Conservation (phyloP, 2,329 filamentous ascomycete genomes). For the Aspergillus sp. region DNA sequence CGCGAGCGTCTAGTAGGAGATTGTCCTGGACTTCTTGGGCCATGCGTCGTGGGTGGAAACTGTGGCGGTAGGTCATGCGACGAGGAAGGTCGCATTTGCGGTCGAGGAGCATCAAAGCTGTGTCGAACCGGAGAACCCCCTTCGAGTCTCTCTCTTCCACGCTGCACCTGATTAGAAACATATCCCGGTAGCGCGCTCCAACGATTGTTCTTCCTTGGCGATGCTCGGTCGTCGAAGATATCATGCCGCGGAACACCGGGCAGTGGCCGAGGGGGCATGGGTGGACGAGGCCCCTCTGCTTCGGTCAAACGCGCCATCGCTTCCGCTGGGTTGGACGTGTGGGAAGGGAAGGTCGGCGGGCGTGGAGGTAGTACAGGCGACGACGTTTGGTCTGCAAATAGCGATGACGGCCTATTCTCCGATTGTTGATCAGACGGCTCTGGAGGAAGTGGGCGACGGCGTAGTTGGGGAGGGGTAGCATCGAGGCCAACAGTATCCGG, state of each 20-base stretch:
- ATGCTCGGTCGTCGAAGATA: slow-evolving; percentile 10
- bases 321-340: neutral
- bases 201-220: slow-evolving; percentile 22
- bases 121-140: slow-evolving; percentile 23
- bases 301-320: slow-evolving; percentile 1
- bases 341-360: slow-evolving; percentile 10
- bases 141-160: slow-evolving; percentile 26
- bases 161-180: slow-evolving; percentile 18
- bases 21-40: slow-evolving; percentile 28
- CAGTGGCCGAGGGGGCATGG: slow-evolving; percentile 23
- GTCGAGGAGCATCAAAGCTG: slow-evolving; percentile 31
- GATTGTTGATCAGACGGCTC: slow-evolving; percentile 19
- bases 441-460: slow-evolving; percentile 14
- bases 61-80: slow-evolving; percentile 18
- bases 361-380: slow-evolving; percentile 16
- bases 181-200: slow-evolving; percentile 33
- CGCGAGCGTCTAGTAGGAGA: slow-evolving; percentile 23
- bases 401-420: slow-evolving; percentile 3
- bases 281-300: neutral
- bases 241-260: slow-evolving; percentile 29
- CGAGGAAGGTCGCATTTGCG: slow-evolving; percentile 24
- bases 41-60: slow-evolving; percentile 18
- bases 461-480: slow-evolving; percentile 17
- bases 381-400: slow-evolving; percentile 13
- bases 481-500: slow-evolving; percentile 15